phyloP scores from a whole-genome alignment of 495 filamentous ascomycete species.

The Lepraria neglecta region DNA sequence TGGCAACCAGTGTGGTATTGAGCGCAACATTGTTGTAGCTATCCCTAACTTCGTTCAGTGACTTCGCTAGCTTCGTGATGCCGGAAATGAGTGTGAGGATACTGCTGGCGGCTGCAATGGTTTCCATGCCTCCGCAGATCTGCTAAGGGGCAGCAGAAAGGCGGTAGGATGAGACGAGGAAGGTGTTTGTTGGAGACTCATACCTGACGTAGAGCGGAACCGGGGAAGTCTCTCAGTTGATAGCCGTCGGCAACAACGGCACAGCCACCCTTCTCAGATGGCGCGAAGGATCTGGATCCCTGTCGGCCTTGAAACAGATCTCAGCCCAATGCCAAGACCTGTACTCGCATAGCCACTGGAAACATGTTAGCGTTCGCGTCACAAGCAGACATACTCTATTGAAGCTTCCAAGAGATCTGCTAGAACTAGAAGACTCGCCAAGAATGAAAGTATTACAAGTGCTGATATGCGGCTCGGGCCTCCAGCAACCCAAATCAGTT shows the following conservation, averaged over 20 bases:
- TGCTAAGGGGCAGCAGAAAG: background rate
- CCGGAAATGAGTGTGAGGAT: constrained; percentile 14
- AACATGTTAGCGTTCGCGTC: too few relatives aligned
- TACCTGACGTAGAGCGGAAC: background rate
- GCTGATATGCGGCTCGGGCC: too few relatives aligned
- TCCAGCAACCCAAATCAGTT: too few relatives aligned
- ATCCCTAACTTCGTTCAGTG: constrained; percentile 22
- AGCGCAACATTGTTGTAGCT: constrained; percentile 24
- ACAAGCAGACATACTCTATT: too few relatives aligned
- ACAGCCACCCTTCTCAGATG: constrained; percentile 2
- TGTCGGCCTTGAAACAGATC: background rate
- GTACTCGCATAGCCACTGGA: too few relatives aligned
- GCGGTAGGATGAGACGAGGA: too few relatives aligned
- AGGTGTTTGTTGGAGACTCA: background rate
- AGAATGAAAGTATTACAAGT: too few relatives aligned
- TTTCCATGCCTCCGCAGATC: background rate
- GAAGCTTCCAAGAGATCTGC: too few relatives aligned
- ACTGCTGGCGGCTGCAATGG: background rate
- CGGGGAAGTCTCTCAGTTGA: background rate
- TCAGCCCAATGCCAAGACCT: background rate
- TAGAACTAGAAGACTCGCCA: too few relatives aligned
- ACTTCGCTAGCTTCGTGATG: constrained; percentile 24
- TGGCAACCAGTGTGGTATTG: constrained; percentile 25
- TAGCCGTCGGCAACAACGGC: background rate
- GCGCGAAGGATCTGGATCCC: constrained; percentile 10